A percentile compares a stretch with the other conserved stretches of the same genome.
Evolutionary conservation across 2,329 filamentous ascomycete species (phyloP).

Genomic region (Chrysoporthe puriensis): DNA sequence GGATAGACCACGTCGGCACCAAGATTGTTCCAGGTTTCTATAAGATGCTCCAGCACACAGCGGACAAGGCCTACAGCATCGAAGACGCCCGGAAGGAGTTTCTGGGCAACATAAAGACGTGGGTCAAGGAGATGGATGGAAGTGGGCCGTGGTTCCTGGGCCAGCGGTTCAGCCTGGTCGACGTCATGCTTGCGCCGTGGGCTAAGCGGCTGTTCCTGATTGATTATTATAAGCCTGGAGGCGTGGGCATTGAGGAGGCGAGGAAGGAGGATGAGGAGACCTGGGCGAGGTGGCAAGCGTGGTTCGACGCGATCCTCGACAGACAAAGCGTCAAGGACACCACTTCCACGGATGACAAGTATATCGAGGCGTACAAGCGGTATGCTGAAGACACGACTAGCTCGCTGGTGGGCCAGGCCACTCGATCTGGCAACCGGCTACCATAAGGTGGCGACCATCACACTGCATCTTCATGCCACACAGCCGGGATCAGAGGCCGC

Average conservation of each 20-base stretch:
- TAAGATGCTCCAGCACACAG: conserved; percentile 60
- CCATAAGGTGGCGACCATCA: conserved; percentile 46
- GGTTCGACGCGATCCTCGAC: conserved; percentile 61
- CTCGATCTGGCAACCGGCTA: conserved; percentile 63
- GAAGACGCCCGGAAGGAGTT: conserved; percentile 62
- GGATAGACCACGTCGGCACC: conserved; percentile 72
- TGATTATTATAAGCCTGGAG: conserved; percentile 71
- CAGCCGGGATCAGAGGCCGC: not conserved
- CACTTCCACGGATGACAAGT: conserved; percentile 68
- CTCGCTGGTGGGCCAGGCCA: conserved; percentile 64
- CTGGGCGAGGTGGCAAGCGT: conserved; percentile 69
- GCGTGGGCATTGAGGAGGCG: conserved; percentile 47
- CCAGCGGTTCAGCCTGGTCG: conserved; percentile 65
- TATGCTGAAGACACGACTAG: conserved; percentile 69
- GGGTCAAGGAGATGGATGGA: conserved; percentile 61
- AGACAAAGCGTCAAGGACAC: conserved; percentile 69
- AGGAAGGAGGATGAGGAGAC: conserved; percentile 56
- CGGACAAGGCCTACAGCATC: conserved; percentile 52
- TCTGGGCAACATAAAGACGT: conserved; percentile 59
- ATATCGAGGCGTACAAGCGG: conserved; percentile 68
- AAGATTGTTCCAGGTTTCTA: conserved; percentile 73
- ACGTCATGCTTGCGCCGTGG: conserved; percentile 75
- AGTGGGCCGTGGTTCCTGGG: conserved; percentile 71
- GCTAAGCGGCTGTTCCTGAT: conserved; percentile 72
- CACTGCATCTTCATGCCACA: not conserved